Base-by-base conservation (phyloP, 371 early-diverging fungal genomes). In the Dichotomocladium elegans region DNA sequence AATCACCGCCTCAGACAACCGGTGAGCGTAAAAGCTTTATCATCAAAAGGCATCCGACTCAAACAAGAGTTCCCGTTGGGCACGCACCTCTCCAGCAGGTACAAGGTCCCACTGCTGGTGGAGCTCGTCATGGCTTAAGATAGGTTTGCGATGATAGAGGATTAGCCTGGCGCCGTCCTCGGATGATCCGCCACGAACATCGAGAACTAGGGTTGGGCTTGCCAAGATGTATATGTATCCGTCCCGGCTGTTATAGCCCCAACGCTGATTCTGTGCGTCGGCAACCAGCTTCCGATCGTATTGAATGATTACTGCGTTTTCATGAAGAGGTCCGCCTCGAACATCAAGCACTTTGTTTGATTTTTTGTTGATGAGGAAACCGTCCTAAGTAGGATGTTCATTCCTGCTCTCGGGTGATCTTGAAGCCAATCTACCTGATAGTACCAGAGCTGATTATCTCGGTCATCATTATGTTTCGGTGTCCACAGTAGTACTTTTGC, bases 401-500 rank as follows among this genome's bases (percentile, higher is more conserved):
- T 33, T 6, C 24, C n/a, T 29, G 3, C 34, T 26, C 28, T 21
- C 24, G 29, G 29, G 15, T 46, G 19, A 7, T 41, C 31, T 15
- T 40, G n/a, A n/a, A n/a, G n/a, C 25, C 41, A 11, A 10, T 28
- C 9, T 70, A 71, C 65, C 60, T 70, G 63, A 24, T 70, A 71
- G 53, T 71, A 73, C 73, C 73, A 77, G 4, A 77, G 49, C 40
- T 77, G 77, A 34, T 73, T 77, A 11, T 72, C 77, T 47, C 77
- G 58, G 37, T 72, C 77, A 8, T 68, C 61, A 41, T 70, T 68
- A 26, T 70, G 65, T 24, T 77, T 77, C 1, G 73, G 73, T 43
- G 71, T 60, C 73, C 73, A 73, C 41, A 77, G 57, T 9, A 77
- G 40, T 34, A 74, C 62, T 43, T 74, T 74, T 22, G 59, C 62